Evolutionary conservation across 352 stramenopile genomes (phyloP).

Genomic region (Globisporangium lucens): DNA sequence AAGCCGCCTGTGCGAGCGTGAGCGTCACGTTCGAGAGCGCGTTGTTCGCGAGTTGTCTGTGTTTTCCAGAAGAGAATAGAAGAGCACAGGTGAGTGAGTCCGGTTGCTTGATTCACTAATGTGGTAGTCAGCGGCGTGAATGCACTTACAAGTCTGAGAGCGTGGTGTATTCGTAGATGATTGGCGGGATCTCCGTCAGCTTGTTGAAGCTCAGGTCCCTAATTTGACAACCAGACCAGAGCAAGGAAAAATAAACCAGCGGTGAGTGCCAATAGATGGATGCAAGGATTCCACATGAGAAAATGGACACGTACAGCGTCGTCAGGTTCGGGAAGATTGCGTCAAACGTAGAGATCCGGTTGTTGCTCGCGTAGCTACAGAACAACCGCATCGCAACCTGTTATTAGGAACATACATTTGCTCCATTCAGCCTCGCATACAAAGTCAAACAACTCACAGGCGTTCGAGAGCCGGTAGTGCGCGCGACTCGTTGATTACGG

Average conservation of each 20-base stretch:
- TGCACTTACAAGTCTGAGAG: slow-evolving; percentile 7
- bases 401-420: no score
- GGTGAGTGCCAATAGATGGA: no score
- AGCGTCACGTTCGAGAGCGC: slow-evolving; percentile 1
- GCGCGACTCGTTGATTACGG: no score
- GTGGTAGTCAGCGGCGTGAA: no score
- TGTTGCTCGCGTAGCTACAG: not conserved
- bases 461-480: no score
- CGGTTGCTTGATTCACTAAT: no score
- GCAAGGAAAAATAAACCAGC: no score
- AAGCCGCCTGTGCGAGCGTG: slow-evolving; percentile 12
- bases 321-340: not conserved
- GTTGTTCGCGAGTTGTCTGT: slow-evolving; percentile 6
- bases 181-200: slow-evolving; percentile 3
- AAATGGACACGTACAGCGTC: not conserved
- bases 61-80: not conserved
- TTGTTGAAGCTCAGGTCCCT: slow-evolving; percentile 1
- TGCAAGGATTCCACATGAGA: no score
- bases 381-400: no score
- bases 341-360: not conserved
- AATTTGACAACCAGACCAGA: not conserved
- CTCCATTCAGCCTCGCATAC: no score
- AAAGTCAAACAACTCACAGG: no score
- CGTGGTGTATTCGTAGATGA: slow-evolving; percentile 5
- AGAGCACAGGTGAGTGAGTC: not conserved